Base-by-base conservation (phyloP, 2,329 filamentous ascomycete genomes). In the Stagonosporopsis cucurbitacearum region DNA sequence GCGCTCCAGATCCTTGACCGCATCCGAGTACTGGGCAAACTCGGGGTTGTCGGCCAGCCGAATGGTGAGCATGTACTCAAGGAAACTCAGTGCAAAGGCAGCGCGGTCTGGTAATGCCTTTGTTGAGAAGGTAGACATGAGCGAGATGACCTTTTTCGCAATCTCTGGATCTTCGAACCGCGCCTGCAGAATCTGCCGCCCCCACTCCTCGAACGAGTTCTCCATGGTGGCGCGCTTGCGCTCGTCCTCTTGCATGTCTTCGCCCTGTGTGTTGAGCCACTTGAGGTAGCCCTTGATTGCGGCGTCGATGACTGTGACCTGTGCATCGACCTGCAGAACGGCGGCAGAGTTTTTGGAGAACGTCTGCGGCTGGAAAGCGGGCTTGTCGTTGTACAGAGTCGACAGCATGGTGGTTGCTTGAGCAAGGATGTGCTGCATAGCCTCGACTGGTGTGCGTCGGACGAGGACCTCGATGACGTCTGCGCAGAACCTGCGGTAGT, bases 401-500 rank as follows among this genome's bases (percentile, higher is more conserved):
- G 88, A 84, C 17, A 98, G 78, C 44, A 91, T 83, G 39, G 84
- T 82, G 60, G 95, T 89, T 23, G 93, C 89, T 65, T 90, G 87
- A 15, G 83, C 81, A n/a, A 99, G 83, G 47, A 98, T 93, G 74
- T 97, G 91, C 36, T 87, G 85, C 62, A 98, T 87, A 0, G 94
- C 94, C 58, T 97, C 93, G 46, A 90, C 85, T 2, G 93, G 87
- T 65, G 91, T 90, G 64, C 90, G 84, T 62, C 90, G 85, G 20
- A 96, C 92, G 60, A 98, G 91, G 15, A 84, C 84, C 75, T 98
- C 94, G 51, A 99, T 92, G 23, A 97, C 85, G 57, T 91, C 88
- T 3, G 88, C 87, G 73, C 92, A 95, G 69, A 96, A 98, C 56
- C 95, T 86, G 35, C 95, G 85, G 74, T 99, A 99, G 70, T 99